These are phyloP conservation scores for Pythium phragmiticola DNA, from an alignment of 352 stramenopile species.

Conservation along the genomic window DNA sequence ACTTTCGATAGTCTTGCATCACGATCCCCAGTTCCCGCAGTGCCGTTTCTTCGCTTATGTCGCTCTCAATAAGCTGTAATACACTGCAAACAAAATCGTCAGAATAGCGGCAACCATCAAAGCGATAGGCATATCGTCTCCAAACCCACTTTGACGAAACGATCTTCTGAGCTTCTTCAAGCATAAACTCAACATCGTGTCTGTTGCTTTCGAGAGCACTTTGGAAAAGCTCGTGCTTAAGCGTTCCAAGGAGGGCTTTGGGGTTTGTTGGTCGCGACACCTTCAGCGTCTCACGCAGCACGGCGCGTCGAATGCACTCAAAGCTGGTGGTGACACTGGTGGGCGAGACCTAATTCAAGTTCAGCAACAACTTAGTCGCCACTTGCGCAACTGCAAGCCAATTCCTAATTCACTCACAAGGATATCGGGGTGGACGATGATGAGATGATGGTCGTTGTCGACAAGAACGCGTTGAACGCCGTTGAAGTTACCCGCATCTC, in stretches of 20 bases:
- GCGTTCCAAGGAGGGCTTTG: slow-evolving; percentile 68
- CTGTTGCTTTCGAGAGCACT: slow-evolving; percentile 41
- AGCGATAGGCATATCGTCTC: neutral
- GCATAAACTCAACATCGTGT: slow-evolving; percentile 33
- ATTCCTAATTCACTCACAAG: slow-evolving; percentile 37
- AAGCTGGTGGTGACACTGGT: slow-evolving; percentile 82
- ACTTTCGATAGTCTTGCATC: slow-evolving; percentile 51
- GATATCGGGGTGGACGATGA: slow-evolving; percentile 77
- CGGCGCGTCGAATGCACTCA: slow-evolving; percentile 59
- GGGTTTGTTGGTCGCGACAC: slow-evolving; percentile 55
- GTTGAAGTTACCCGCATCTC: neutral
- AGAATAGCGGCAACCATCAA: neutral
- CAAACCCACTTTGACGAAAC: slow-evolving; percentile 73
- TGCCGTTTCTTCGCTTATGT: slow-evolving; percentile 54
- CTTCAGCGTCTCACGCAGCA: slow-evolving; percentile 65
- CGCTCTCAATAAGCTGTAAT: slow-evolving; percentile 65
- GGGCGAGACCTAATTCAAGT: slow-evolving; percentile 56
- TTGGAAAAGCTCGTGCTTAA: slow-evolving; percentile 88
- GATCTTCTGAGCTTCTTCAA: slow-evolving; percentile 44
- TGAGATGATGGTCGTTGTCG: slow-evolving; percentile 47
- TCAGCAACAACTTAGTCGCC: neutral
- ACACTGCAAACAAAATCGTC: slow-evolving; percentile 36
- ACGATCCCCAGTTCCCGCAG: slow-evolving; percentile 57
- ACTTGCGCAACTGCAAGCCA: neutral
- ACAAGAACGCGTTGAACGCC: slow-evolving; percentile 8